Conservation (phyloP, 495 filamentous ascomycete species). For the Penicillium egyptiacum region DNA sequence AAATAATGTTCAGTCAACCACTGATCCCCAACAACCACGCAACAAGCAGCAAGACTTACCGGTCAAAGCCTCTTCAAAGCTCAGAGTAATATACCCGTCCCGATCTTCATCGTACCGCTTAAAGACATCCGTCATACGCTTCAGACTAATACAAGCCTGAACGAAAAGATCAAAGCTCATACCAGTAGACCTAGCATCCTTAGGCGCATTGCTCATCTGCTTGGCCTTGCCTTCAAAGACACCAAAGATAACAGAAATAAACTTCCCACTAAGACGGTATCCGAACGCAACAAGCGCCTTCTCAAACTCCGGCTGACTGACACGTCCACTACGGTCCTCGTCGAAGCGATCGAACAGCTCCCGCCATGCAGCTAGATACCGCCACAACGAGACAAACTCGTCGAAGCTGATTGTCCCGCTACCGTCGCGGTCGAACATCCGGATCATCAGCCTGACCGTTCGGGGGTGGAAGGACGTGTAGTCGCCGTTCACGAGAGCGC, state of each 20-base stretch:
- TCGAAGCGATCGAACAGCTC: conserved; percentile 95
- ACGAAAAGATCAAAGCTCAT: conserved; percentile 98
- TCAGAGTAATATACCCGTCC: conserved; percentile 84
- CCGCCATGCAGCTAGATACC: conserved; percentile 91
- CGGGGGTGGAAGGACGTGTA: conserved; percentile 93
- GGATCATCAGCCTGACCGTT: conserved; percentile 97
- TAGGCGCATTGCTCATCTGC: conserved; percentile 28
- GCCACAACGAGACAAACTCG: conserved; percentile 93
- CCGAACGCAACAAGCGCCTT: conserved; percentile 94
- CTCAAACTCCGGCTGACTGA: conserved; percentile 81
- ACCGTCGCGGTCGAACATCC: conserved; percentile 91
- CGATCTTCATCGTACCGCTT: conserved; percentile 98
- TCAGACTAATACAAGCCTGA: conserved; percentile 92
- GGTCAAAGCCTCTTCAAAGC: conserved; percentile 78
- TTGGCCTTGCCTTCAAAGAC: conserved; percentile 57
- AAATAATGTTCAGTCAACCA: conserved; percentile 5
- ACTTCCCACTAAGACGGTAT: conserved; percentile 80
- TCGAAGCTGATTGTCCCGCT: conserved; percentile 88
- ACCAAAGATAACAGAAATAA: conserved; percentile 77
- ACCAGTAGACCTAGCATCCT: conserved; percentile 50
- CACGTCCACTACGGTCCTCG: conserved; percentile 80
- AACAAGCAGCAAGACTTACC: conserved; percentile 39
- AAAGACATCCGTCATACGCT: conserved; percentile 99
- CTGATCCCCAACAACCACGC: not conserved
- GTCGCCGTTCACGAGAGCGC: conserved; percentile 94